These are phyloP conservation scores for Pyrenula aspistea DNA, from an alignment of 495 filamentous ascomycete genomes.

Conservation along the genomic window DNA sequence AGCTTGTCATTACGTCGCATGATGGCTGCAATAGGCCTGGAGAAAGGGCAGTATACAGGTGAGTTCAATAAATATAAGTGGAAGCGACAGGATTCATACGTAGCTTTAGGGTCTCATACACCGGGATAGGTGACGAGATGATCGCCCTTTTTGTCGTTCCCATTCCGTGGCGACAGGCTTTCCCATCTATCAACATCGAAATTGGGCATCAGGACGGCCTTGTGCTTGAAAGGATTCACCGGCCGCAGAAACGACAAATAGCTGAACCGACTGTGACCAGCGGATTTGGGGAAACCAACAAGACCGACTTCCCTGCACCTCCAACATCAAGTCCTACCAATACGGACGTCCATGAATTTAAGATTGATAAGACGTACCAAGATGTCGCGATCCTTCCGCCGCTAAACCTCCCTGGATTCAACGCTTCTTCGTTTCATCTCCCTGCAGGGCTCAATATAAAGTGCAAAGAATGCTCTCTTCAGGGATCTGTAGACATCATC, in stretches of 20 bases:
- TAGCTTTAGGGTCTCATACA: background rate
- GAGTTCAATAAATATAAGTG: no score
- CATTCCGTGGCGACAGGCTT: background rate
- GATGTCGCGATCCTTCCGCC: background rate
- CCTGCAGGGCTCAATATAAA: background rate
- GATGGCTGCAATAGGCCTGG: background rate
- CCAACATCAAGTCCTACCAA: background rate
- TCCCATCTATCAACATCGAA: background rate
- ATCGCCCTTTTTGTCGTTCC: background rate
- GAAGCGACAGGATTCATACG: no score
- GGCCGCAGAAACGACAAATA: background rate
- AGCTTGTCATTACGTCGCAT: background rate
- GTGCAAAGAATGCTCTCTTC: background rate
- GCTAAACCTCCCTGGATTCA: background rate
- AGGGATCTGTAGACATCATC: background rate
- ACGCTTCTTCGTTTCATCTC: background rate
- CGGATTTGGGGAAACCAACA: background rate
- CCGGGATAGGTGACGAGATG: background rate
- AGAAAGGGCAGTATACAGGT: no score
- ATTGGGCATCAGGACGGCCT: background rate
- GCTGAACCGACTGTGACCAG: background rate
- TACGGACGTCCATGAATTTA: background rate
- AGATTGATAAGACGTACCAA: background rate
- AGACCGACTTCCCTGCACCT: no score
- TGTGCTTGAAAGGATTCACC: background rate